Base-by-base conservation (phyloP, 352 stramenopile genomes). In the Thraustochytrium sp. region DNA sequence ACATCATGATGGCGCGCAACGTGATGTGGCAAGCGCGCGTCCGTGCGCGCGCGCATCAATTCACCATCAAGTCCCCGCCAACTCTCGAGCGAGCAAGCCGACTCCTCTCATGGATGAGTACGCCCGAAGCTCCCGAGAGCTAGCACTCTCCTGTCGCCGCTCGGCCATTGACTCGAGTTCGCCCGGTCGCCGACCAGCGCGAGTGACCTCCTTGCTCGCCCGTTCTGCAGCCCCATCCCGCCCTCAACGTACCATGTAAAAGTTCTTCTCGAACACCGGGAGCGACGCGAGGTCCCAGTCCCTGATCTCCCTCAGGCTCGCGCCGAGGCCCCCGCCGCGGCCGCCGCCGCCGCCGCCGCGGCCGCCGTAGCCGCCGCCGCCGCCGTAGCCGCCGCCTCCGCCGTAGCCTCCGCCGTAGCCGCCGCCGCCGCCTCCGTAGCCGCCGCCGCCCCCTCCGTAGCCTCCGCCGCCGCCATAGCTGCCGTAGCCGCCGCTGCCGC, bases 201-300 rank as follows among this genome's bases (percentile, higher is more conserved):
- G n/a, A n/a, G n/a, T n/a, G n/a, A n/a, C n/a, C n/a, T n/a, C n/a
- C n/a, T n/a, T n/a, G n/a, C n/a, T n/a, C n/a, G n/a, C n/a, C n/a
- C n/a, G n/a, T n/a, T n/a, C n/a, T n/a, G n/a, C n/a, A n/a, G n/a
- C n/a, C n/a, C n/a, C n/a, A n/a, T 38, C 34, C 26, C 16, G 48
- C n/a, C 16, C 18, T n/a, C 29, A 77, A 74, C 65, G 85, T 85
- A 85, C 82, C 40, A 86, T 75, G 72, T 86, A 86, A 61, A 86
- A 86, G 74, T 86, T 72, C 68, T 86, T 86, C 68, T 86, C 82
- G 48, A 86, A 86, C 21, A 61, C 40, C 2, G 84, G 64, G 23
- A 86, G 54, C 62, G 86, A 48, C 8, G 36, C 18, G 18, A 84
- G 13, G 38, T 84, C 75, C 75, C 75, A 84, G 49, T 80, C 68